Base-by-base conservation (phyloP, 2,329 filamentous ascomycete species). In the Curvularia eragrostidis region DNA sequence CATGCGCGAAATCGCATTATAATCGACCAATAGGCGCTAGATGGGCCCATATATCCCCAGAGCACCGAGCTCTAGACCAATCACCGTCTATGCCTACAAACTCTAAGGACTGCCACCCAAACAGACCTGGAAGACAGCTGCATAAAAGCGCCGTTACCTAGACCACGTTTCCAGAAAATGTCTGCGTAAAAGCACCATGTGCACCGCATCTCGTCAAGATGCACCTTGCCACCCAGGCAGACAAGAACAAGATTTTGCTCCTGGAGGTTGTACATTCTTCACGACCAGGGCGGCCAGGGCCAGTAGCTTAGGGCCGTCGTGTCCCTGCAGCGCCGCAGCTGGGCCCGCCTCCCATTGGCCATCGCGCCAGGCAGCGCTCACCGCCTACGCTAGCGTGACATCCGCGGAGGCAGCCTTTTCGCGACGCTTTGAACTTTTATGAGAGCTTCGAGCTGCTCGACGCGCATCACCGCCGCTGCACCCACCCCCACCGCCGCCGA, bases 401-500 rank as follows among this genome's bases (percentile, higher is more conserved):
- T 23, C 34, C 51, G 52, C 56, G 52, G 56, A 41, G 13, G 53
- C 42, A 55, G 58, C 56, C 58, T 59, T 62, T 57, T 52, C 55
- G 58, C 62, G 61, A 65, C 63, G 59, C 65, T 48, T 39, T 50
- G 61, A 67, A 66, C 63, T 70, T 74, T 68, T 70, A 57, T 57
- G 66, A 62, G 47, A 70, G 67, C 68, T 70, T 62, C 63, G 48
- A 62, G 63, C 47, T 39, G 47, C 64, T 66, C 56, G 47, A 61
- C 57, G 64, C 64, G 65, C 65, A 61, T 56, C 50, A 59, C 32
- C 55, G 54, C 55, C 59, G 63, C 61, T 52, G 54, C 59, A 53
- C 19, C 48, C 41, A 26, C 36, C 32, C 32, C n/a, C n/a, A n/a
- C n/a, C 32, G n/a, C 32, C 32, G 32, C 32, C 32, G 32, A 34